Evolutionary conservation across 495 filamentous ascomycete genomes (phyloP), one percentile per base, ranked within the genome.

Genomic region (Chaetomium cochliodes): DNA sequence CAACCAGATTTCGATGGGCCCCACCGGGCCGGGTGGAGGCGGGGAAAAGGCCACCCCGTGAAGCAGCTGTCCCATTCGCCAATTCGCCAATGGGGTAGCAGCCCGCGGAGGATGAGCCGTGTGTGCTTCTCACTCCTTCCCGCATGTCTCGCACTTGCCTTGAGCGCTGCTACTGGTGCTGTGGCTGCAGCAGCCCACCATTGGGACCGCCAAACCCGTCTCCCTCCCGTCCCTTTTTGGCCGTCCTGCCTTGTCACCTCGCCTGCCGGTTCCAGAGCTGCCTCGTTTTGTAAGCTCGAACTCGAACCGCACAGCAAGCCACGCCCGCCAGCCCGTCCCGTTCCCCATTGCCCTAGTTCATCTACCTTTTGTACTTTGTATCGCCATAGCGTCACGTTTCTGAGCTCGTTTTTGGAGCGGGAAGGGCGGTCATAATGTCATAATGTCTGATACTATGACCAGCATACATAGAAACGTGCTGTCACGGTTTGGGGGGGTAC

Each of bases 1-100:
- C 58, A 65, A 60, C 70, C 70, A 73, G 60, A 67, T 60, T 70
- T 60, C n/a, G 41, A 71, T 39, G 67, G 65, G 55, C 69, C 66
- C 65, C 69, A 69, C 71, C 64, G 66, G 68, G 68, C 71, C 70
- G 70, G 68, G 55, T 50, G 57, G 15, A 42, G 28, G 28, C 4
- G 51, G 51, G 39, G 37, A 46, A 25, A 41, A 54, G 26, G 30
- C 55, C 57, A 26, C 20, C 42, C 53, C 42, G 1, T 25, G 41
- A 53, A 7, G 44, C 54, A 46, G 39, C 0, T 8, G 56, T 23
- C 59, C 55, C 59, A 65, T 61, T 71, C 37, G 49, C 66, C 64
- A 65, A 65, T 61, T 71, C 37, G 49, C 66, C 64, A 65, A 62
- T 66, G 41, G 57, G 25, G 57, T 55, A 55, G 41, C 46, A 65